Base-by-base conservation (phyloP, 1,284 basidiomycete species). In the Ustilago shanxiensis region DNA sequence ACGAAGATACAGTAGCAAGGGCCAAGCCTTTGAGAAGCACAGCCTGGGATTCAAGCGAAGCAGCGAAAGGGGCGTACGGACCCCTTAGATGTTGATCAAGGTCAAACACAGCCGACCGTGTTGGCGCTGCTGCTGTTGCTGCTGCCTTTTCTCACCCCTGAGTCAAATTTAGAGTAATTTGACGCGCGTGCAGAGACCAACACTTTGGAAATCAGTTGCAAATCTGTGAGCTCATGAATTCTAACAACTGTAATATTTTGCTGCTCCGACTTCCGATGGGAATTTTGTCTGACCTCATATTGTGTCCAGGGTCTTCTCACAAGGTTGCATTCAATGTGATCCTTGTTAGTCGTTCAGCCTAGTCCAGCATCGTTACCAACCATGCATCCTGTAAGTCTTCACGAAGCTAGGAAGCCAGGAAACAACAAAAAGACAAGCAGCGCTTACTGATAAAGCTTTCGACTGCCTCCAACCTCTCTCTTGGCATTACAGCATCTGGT, bases 301-400 rank as follows among this genome's bases (percentile, higher is more conserved):
- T 55, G 24, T 44, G 14, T 11, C 51, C 54, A 60, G 52, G 57
- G 58, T 64, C 57, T 52, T 39, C 29, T 51, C 20, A 31, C 18
- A 6, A 33, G 31, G 11, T 31, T 44, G 22, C 44, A 8, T 16
- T 24, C n/a, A 20, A 41, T 18, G 2, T 4, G 6, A 37, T 13
- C n/a, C n/a, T n/a, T n/a, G n/a, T n/a, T n/a, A n/a, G n/a, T n/a
- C n/a, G n/a, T n/a, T n/a, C n/a, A n/a, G n/a, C n/a, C n/a, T n/a
- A n/a, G n/a, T n/a, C n/a, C n/a, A n/a, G n/a, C n/a, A n/a, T 16
- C 56, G 41, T 22, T 47, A 24, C 18, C 68, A 47, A 39, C 18
- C 41, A 72, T 72, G 70, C 70, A 72, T 58, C 70, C 70, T 9
- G 70, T 72, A 33, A 33, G 65, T 60, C n/a, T n/a, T n/a, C n/a